Evolutionary conservation across 2,329 filamentous ascomycete genomes (phyloP), one percentile per base, ranked within the genome.

Genomic region (Fonsecaea pugnacius): DNA sequence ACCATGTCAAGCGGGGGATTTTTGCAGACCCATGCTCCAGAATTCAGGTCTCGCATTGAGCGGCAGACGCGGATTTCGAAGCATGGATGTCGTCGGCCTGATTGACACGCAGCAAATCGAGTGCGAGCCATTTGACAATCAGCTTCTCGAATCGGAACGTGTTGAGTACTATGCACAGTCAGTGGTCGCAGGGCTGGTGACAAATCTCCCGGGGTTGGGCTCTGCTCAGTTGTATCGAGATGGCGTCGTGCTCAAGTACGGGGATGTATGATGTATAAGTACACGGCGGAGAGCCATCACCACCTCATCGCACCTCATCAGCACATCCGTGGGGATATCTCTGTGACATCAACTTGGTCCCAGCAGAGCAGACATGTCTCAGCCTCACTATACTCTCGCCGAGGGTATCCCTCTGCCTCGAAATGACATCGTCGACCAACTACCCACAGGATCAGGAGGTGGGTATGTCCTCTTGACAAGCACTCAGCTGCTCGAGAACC

Each of bases 401-500:
- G 58, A 65, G 30, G 65, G 65, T 2, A 35, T 58, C 18, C 58
- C 62, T 4, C 38, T 52, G 27, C 51, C 62, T 38, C 40, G 62
- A 27, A 62, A 62, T 43, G 62, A 62, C 27, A 60, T 56, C 3
- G 32, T 61, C 35, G 58, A 66, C 9, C 58, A 60, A n/a, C n/a
- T 66, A 18, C 48, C 43, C 32, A 67, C 63, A 8, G 66, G 58
- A 12, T 53, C 50, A 0, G 59, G 63, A 18, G 75, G 75, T 30
- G 80, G 80, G 4, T 74, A 83, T 10, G 75, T 78, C 2, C 74
- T 83, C 1, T 75, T 87, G 0, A 80, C 83, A 63, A 85, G 87
- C 70, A 85, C 84, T 21, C 84, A 86, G 58, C 72, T 88, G 12
- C 82, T 88, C 63, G 84, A 88, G 66, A 81, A 84, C 0, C 74